Evolutionary conservation across 371 early-diverging fungal genomes (phyloP).

Genomic region (Umbelopsis sp.): DNA sequence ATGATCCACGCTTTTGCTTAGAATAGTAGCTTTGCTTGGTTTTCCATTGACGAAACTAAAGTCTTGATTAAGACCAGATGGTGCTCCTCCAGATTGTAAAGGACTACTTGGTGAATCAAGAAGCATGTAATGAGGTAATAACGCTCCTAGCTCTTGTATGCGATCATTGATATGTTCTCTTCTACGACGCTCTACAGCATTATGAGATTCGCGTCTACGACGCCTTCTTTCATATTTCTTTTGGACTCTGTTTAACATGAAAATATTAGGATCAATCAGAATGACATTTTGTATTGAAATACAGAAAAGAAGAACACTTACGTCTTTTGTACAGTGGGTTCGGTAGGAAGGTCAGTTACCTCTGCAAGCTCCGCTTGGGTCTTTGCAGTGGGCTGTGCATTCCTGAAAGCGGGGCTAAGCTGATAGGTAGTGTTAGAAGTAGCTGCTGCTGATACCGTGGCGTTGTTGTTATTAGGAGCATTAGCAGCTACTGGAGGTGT

Average conservation of each 20-base stretch:
- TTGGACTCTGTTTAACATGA: conserved; percentile 32
- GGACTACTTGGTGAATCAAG: conserved; percentile 47
- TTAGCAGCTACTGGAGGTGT: background rate
- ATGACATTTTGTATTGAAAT: background rate
- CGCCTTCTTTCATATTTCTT: conserved; percentile 56
- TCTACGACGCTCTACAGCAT: conserved; percentile 84
- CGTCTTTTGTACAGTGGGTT: background rate
- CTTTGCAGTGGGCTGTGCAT: background rate
- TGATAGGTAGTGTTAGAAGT: background rate
- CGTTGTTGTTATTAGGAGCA: background rate
- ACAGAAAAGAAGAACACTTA: background rate
- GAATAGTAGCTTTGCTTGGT: conserved; percentile 86
- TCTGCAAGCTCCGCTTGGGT: background rate
- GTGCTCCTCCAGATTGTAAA: conserved; percentile 35
- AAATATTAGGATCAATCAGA: background rate
- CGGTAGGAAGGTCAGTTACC: background rate
- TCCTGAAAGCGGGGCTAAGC: background rate
- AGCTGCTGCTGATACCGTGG: no score
- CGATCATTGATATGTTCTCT: conserved; percentile 96
- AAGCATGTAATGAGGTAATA: conserved; percentile 67
- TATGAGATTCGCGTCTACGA: conserved; percentile 54
- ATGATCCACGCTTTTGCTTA: conserved; percentile 90
- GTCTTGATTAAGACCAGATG: conserved; percentile 24
- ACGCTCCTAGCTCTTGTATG: conserved; percentile 82
- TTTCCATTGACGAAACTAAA: conserved; percentile 39